phyloP scores from a whole-genome alignment of 2,329 filamentous ascomycete species.

The Hypoxylon sp. region DNA sequence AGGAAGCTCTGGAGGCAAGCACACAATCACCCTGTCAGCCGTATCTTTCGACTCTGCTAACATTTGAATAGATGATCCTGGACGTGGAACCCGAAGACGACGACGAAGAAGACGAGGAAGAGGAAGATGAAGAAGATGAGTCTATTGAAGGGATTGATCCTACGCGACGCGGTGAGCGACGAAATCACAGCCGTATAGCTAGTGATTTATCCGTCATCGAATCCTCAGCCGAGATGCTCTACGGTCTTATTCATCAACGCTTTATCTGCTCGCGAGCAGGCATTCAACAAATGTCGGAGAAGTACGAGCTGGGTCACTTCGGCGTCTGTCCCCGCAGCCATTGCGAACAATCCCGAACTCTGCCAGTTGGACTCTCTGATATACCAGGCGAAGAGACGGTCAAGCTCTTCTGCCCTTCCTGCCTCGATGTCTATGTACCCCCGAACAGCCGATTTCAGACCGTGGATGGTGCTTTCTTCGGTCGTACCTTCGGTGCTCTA shows the following conservation, averaged over 20 bases:
- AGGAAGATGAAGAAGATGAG: constrained; percentile 79
- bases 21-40: constrained; percentile 1
- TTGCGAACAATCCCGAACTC: constrained; percentile 89
- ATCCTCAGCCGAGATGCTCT: constrained; percentile 96
- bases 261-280: constrained; percentile 97
- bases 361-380: constrained; percentile 94
- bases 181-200: constrained; percentile 85
- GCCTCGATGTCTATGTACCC: constrained; percentile 95
- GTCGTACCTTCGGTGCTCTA: constrained; percentile 94
- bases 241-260: constrained; percentile 97
- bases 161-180: constrained; percentile 70
- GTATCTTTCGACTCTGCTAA: constrained; percentile 38
- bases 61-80: constrained; percentile 81
- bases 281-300: constrained; percentile 99
- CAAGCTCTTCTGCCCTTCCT: constrained; percentile 97
- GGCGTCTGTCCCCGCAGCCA: constrained; percentile 94
- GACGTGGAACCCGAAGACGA: constrained; percentile 97
- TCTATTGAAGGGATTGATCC: constrained; percentile 73
- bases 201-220: constrained; percentile 96
- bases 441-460: constrained; percentile 98
- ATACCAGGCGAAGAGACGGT: constrained; percentile 97
- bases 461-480: constrained; percentile 97
- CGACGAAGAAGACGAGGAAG: constrained; percentile 84
- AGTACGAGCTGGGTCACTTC: constrained; percentile 97
- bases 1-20: constrained; percentile 88